Percentiles rank a stretch among this genome's conserved stretches.
Evolutionary conservation across 2,329 filamentous ascomycete species (phyloP).

Genomic region (Penicillium expansum): DNA sequence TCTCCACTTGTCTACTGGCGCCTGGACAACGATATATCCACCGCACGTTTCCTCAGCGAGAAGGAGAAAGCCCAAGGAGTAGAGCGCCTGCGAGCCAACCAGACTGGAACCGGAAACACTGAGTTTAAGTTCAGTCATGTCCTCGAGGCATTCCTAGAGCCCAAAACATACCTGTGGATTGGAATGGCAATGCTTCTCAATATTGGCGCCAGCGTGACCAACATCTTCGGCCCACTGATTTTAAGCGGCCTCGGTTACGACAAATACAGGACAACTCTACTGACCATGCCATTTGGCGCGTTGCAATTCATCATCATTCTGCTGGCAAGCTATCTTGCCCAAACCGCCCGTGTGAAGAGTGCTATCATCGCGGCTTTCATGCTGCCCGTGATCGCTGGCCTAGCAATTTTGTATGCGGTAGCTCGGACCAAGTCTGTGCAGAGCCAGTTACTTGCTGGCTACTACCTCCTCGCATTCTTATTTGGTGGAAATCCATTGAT

Average conservation of each 20-base stretch:
- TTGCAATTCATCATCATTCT: slow-evolving; percentile 61
- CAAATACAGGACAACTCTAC: slow-evolving; percentile 56
- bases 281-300: slow-evolving; percentile 67
- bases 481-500: slow-evolving; percentile 65
- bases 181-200: slow-evolving; percentile 61
- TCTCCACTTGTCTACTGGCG: slow-evolving; percentile 59
- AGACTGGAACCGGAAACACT: slow-evolving; percentile 47
- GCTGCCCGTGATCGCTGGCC: slow-evolving; percentile 60
- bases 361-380: slow-evolving; percentile 54
- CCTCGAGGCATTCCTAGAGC: slow-evolving; percentile 43
- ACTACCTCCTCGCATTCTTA: slow-evolving; percentile 65
- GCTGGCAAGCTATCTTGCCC: slow-evolving; percentile 57
- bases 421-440: slow-evolving; percentile 44
- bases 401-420: slow-evolving; percentile 55
- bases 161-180: slow-evolving; percentile 59
- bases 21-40: slow-evolving; percentile 57
- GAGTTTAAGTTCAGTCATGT: slow-evolving; percentile 50
- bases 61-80: slow-evolving; percentile 48
- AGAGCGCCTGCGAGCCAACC: slow-evolving; percentile 51
- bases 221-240: slow-evolving; percentile 65
- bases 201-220: slow-evolving; percentile 62
- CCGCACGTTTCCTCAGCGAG: slow-evolving; percentile 49
- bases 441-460: slow-evolving; percentile 55
- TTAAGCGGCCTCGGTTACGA: slow-evolving; percentile 60
- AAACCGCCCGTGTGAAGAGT: slow-evolving; percentile 58